Evolutionary conservation across 2,329 filamentous ascomycete genomes (phyloP), one percentile per base, ranked within the genome.

Genomic region (Diplodia sapinea): DNA sequence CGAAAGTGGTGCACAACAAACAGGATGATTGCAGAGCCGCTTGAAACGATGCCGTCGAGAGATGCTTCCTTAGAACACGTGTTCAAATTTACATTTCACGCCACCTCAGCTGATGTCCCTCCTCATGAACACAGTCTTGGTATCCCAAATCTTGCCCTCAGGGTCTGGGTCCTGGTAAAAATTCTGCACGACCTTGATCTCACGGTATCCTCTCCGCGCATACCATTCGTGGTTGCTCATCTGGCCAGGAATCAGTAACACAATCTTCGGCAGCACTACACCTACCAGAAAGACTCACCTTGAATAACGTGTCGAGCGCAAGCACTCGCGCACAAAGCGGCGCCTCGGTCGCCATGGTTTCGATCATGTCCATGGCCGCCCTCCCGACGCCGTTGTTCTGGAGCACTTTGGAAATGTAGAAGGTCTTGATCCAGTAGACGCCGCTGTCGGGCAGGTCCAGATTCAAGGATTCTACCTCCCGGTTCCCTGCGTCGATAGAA

Each of bases 361-460:
- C 50, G 26, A 52, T 29, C 50, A 52, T 52, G 50, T 52, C 50
- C 50, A 52, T 52, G 4, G 23, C 50, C 13, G 50, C 50, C 26
- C 50, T 29, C 20, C 50, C 50, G 3, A 52, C 26, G 11, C 50
- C 50, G 29, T 17, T 29, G 23, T 3, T 52, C 50, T 52, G 50
- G 9, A 52, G 50, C 13, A 52, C 50, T 23, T 52, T n/a, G 20
- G 50, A 52, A 1, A 52, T 20, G 26, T 52, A 52, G 12, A 52
- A 29, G 26, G 8, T 29, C 12, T 52, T 52, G 50, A 52, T 52
- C 50, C 50, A 52, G 50, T 52, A 52, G 15, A 29, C 50, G 20
- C 50, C 50, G 50, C 11, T 29, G 20, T 52, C 23, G 6, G 50
- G 50, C 12, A 52, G 3, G 20, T 52, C 50, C 23, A 52, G 23